Base-by-base conservation (phyloP, 2,329 filamentous ascomycete genomes). In the Myriosclerotinia duriaeana region DNA sequence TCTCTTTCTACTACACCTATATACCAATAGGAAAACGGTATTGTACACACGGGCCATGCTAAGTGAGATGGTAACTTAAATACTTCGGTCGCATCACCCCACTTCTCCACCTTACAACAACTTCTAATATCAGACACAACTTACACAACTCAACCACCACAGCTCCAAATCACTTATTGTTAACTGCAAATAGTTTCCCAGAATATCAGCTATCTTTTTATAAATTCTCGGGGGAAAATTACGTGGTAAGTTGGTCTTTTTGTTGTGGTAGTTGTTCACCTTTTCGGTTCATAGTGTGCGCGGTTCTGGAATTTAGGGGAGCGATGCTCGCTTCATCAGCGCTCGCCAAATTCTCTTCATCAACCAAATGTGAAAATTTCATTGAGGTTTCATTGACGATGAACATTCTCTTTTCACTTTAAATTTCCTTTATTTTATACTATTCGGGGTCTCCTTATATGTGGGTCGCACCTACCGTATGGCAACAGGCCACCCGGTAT, bases 101-200 rank as follows among this genome's bases (percentile, higher is more conserved):
- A 34, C 22, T 53, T 22, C n/a, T 2, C 22, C 38, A 34, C 38
- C 7, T 50, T 60, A 61, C 64, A 65, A 60, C 60, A 42, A 53
- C 5, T 34, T 61, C 4, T 26, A 53, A 30, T 30, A 42, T 22
- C 11, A 7, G 30, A 48, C n/a, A 40, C 22, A 42, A 60, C 36
- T 53, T 65, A 46, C 64, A 53, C 36, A 65, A 53, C 34, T 65
- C 64, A 26, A 46, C 46, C 46, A 53, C 26, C 17, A 34, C 38
- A 65, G 20, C 22, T 20, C 17, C 12, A 30, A 52, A 52, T 20
- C 26, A 60, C 17, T 20, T 53, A 34, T 44, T 8, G 5, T 36
- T 36, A 26, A 12, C 42, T 22, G 46, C 9, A 38, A 65, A 61
- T 20, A 2, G 6, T 38, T 65, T 46, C 3, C 15, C 14, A 5